Base-by-base conservation (phyloP, 768 basidiomycete species). In the Lepiota brunneoincarnata region DNA sequence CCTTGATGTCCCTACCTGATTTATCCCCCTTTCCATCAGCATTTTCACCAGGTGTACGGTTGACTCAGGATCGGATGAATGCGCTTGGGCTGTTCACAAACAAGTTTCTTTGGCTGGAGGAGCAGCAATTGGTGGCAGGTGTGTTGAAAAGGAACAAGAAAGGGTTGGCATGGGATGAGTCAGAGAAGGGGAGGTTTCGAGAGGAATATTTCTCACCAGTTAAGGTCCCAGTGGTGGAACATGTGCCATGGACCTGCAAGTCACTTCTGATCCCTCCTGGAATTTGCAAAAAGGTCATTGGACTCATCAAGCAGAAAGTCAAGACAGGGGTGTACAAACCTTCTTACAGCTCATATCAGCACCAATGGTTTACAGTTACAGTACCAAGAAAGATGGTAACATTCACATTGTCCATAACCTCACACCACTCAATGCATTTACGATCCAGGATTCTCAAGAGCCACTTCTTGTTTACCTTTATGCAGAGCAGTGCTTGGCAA, bases 321-420 rank as follows among this genome's bases (percentile, higher is more conserved):
- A 59, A 44, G 1, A 63, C 71, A 1, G 73, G 72, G 2, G 65
- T 72, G 0, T 76, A 75, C 46, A 68, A 76, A 51, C 64, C 67
- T 11, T 67, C 66, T 1, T 63, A 69, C 5, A 67, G 69, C 0
- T 67, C 69, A 0, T 78, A 76, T 48, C 56, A 67, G 3, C 69
- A 69, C 0, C 38, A 61, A 2, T 75, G 72, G 74, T 76, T 77
- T 43, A 65, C 61, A 20, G 71, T 76, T 0, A 21, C n/a, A n/a
- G n/a, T n/a, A n/a, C 66, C 0, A 77, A 77, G 57, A 71, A 72
- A 39, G 66, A 63, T 57, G 55, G 71, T 49, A 41, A 62, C 0
- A 51, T 78, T 0, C 50, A 68, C 5, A 60, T 74, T 1, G 72
- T 79, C 0, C 73, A 75, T 45, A 66, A 71, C 42, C 54, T 77